Conservation (phyloP, 2,329 filamentous ascomycete genomes). For the Knufia fluminis region DNA sequence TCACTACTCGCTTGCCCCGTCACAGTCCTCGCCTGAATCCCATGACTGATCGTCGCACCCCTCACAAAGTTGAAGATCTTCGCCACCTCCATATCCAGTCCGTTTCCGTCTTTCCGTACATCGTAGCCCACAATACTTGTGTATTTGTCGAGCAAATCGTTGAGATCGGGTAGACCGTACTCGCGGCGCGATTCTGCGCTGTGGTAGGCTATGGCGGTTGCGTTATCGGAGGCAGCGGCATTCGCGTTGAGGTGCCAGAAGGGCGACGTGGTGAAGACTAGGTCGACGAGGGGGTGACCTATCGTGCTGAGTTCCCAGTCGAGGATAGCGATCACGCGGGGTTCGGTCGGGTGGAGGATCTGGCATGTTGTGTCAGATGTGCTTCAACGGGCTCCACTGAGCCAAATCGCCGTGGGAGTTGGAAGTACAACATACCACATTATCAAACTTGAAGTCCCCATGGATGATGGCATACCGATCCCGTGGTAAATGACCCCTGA, state of each 20-base stretch:
- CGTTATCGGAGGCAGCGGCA: not conserved
- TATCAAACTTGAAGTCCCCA: constrained; percentile 82
- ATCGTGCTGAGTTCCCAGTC: constrained; percentile 93
- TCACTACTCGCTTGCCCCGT: constrained; percentile 18
- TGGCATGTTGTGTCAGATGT: constrained; percentile 1
- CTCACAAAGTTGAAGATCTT: constrained; percentile 15
- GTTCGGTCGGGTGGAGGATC: constrained; percentile 64
- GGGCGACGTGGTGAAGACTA: constrained; percentile 11
- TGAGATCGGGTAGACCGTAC: constrained; percentile 13
- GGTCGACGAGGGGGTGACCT: constrained; percentile 58
- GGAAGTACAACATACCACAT: constrained; percentile 49
- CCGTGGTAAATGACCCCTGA: constrained; percentile 57
- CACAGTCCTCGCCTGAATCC: constrained; percentile 16
- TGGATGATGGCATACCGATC: constrained; percentile 68
- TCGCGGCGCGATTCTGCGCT: constrained; percentile 10
- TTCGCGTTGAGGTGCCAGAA: constrained; percentile 13
- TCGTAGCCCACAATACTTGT: constrained; percentile 12
- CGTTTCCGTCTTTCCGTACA: constrained; percentile 9
- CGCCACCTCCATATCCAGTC: constrained; percentile 14
- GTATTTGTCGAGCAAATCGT: constrained; percentile 14
- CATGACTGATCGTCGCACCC: constrained; percentile 15
- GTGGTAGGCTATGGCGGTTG: constrained; percentile 7
- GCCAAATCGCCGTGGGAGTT: not conserved
- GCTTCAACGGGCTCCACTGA: not conserved
- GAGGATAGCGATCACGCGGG: constrained; percentile 71